Evolutionary conservation across 2,329 filamentous ascomycete species (phyloP), one percentile per base, ranked within the genome.

Genomic region (Pseudogymnoascus sp.): DNA sequence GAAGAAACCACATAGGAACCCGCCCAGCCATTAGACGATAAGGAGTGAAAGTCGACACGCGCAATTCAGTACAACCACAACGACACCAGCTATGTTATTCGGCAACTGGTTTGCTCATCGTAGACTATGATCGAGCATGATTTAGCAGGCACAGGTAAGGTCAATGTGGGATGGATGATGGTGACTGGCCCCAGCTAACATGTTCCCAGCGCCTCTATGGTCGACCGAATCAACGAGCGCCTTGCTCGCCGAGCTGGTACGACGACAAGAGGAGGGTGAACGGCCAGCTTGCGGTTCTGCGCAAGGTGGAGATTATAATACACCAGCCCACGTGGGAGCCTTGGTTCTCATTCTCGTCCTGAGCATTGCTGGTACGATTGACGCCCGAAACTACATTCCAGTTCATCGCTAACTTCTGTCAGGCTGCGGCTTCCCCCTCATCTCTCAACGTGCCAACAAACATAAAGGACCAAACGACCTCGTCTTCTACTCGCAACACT

Each of bases 401-500:
- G 62, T 53, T 53, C 62, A 22, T 41, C 63, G 37, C 43, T 43
- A 31, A 61, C 41, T 64, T 59, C 66, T 26, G 26, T 46, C 46
- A 75, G 74, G 73, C 41, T 75, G 73, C 64, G 72, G 69, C 64
- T 72, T 75, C 22, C 73, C 73, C 53, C 61, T 74, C 2, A 62
- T 75, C 61, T 74, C 73, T 31, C 68, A 68, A 40, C 67, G 70
- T 64, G 66, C 70, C 2, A 71, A 72, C 4, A 71, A 70, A 60
- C 40, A 41, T n/a, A 61, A 61, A 33, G 66, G 64, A 0, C 65
- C 70, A 3, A 66, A 68, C 38, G 67, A 68, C 63, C 70, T 74
- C 67, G 79, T 86, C 61, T 86, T 86, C 70, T 72, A 85, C 59
- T 83, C 81, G 2, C 78, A 84, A 66, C 89, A 91, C 76, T 89